A percentile compares a stretch with the other conserved stretches of the same genome.
Conservation (phyloP, 1,284 basidiomycete species). For the Grifola frondosa region DNA sequence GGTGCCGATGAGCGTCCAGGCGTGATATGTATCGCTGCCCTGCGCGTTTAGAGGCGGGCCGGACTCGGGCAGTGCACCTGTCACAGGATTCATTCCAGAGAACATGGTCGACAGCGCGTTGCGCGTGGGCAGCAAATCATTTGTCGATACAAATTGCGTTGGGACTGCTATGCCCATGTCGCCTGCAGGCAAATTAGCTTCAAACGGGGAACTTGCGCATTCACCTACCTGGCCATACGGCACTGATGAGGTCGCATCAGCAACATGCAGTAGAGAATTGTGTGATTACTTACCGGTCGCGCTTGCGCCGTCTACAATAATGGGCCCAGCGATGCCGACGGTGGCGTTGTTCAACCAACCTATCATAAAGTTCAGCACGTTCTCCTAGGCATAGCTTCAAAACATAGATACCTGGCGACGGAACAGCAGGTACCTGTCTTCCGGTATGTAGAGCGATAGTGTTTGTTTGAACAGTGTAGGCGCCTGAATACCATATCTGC, state of each 20-base stretch:
- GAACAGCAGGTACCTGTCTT: constrained; percentile 47
- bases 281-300: constrained; percentile 51
- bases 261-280: neutral
- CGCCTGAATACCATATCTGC: constrained; percentile 59
- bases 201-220: too few species aligned
- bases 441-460: constrained; percentile 54
- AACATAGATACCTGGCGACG: constrained; percentile 31
- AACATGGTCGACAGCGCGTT: constrained; percentile 64
- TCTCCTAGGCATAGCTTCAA: neutral
- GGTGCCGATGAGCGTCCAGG: constrained; percentile 47
- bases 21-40: constrained; percentile 44
- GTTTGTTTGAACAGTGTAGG: constrained; percentile 62
- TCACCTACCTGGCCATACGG: constrained; percentile 52
- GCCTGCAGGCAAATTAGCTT: constrained; percentile 34
- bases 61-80: constrained; percentile 56
- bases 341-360: constrained; percentile 61
- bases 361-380: constrained; percentile 15
- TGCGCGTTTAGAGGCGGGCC: constrained; percentile 56
- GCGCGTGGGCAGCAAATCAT: constrained; percentile 52
- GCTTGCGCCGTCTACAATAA: constrained; percentile 66
- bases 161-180: constrained; percentile 67
- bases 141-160: constrained; percentile 58
- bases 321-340: constrained; percentile 55
- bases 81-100: constrained; percentile 46
- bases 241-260: constrained; percentile 30